Evolutionary conservation across 2,329 filamentous ascomycete genomes (phyloP).

Genomic region (Metarhizium rileyi): DNA sequence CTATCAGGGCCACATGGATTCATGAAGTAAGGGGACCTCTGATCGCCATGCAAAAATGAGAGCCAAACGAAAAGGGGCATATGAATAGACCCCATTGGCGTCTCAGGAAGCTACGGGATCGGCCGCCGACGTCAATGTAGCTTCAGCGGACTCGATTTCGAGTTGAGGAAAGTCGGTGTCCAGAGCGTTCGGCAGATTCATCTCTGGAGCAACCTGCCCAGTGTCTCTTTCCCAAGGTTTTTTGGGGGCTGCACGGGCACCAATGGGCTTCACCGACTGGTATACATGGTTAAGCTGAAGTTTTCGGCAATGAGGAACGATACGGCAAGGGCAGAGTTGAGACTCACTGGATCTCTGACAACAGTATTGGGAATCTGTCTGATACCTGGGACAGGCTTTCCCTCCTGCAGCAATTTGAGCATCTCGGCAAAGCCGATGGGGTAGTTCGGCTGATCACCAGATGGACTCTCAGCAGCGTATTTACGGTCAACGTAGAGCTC

Average conservation of each 20-base stretch:
- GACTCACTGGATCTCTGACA: conserved; percentile 56
- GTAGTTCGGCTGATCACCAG: conserved; percentile 52
- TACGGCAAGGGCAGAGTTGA: background rate
- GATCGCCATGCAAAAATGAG: background rate
- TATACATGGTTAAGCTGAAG: background rate
- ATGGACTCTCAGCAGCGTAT: conserved; percentile 10
- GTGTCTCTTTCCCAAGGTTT: conserved; percentile 71
- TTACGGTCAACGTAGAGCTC: conserved; percentile 36
- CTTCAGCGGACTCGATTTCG: conserved; percentile 14
- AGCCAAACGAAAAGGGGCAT: background rate
- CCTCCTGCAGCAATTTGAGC: conserved; percentile 72
- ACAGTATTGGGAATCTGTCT: conserved; percentile 76
- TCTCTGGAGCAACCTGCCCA: conserved; percentile 9
- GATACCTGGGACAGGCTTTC: conserved; percentile 78
- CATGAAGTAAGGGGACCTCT: background rate
- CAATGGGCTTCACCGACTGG: conserved; percentile 38
- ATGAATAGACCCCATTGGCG: background rate
- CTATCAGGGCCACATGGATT: background rate
- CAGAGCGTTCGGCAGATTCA: conserved; percentile 16
- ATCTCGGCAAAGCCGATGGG: conserved; percentile 79
- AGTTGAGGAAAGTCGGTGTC: conserved; percentile 28
- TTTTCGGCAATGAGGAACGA: background rate
- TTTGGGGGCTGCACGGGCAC: conserved; percentile 35
- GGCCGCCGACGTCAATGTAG: conserved; percentile 1
- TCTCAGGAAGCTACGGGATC: background rate